A percentile compares a stretch with the other conserved stretches of the same genome.
Evolutionary conservation across 192 early-diverging fungal genomes (phyloP).

Genomic region (Gamsiella multidivaricata): DNA sequence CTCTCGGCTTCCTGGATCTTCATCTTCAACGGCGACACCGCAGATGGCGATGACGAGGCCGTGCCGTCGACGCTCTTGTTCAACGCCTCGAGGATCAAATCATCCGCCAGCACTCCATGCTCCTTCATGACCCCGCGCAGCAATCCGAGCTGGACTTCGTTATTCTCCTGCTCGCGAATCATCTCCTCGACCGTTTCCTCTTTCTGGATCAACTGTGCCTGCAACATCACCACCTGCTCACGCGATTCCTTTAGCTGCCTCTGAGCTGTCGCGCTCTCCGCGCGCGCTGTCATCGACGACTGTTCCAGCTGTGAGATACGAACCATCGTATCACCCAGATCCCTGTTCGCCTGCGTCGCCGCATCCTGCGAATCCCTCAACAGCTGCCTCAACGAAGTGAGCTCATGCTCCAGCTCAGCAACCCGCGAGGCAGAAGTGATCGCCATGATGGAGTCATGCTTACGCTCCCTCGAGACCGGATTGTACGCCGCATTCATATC

Average conservation of each 20-base stretch:
- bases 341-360: slow-evolving; percentile 34
- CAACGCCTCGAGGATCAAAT: slow-evolving; percentile 18
- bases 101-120: slow-evolving; percentile 53
- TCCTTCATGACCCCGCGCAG: slow-evolving; percentile 59
- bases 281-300: slow-evolving; percentile 56
- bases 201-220: slow-evolving; percentile 53
- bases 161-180: slow-evolving; percentile 59
- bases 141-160: slow-evolving; percentile 60
- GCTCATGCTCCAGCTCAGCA: slow-evolving; percentile 53
- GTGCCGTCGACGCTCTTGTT: slow-evolving; percentile 11
- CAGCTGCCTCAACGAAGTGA: slow-evolving; percentile 35
- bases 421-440: slow-evolving; percentile 38
- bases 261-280: slow-evolving; percentile 56
- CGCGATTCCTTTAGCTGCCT: slow-evolving; percentile 54
- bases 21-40: slow-evolving; percentile 1
- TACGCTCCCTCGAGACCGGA: slow-evolving; percentile 32
- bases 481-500: slow-evolving; percentile 42
- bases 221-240: slow-evolving; percentile 52
- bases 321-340: slow-evolving; percentile 55
- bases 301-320: slow-evolving; percentile 62
- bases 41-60: neutral
- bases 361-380: slow-evolving; percentile 42
- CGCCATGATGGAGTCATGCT: slow-evolving; percentile 46
- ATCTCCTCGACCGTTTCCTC: slow-evolving; percentile 56
- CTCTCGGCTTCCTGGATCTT: slow-evolving; percentile 30